Evolutionary conservation across 2,329 filamentous ascomycete genomes (phyloP).

Genomic region (Nigrograna mackinnonii): DNA sequence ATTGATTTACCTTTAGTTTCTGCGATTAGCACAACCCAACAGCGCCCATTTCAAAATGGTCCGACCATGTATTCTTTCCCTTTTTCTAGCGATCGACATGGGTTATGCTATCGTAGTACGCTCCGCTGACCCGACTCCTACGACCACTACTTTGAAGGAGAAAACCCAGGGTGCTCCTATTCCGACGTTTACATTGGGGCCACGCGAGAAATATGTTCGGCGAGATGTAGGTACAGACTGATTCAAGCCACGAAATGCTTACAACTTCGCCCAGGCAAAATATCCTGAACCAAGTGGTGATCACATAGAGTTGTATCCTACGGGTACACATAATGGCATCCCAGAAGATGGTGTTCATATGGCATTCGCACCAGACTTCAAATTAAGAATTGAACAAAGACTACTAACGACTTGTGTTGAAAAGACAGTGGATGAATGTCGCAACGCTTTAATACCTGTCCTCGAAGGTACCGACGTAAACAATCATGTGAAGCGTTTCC

Average conservation of each 20-base stretch:
- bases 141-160: neutral
- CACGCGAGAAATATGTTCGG: too few relatives aligned
- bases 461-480: conserved; percentile 11
- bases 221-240: too few relatives aligned
- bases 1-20: too few relatives aligned
- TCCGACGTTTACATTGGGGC: neutral
- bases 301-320: conserved; percentile 12
- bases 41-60: too few relatives aligned
- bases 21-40: too few relatives aligned
- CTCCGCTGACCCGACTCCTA: too few relatives aligned
- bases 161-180: neutral
- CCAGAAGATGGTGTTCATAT: conserved; percentile 11
- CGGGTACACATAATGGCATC: conserved; percentile 8
- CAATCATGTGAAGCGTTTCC: conserved; percentile 10
- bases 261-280: neutral
- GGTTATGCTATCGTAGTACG: too few relatives aligned
- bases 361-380: conserved; percentile 10
- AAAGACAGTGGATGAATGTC: conserved; percentile 5
- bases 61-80: too few relatives aligned
- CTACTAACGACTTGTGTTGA: conserved; percentile 5
- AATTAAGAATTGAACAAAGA: conserved; percentile 8
- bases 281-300: conserved; percentile 5
- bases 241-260: too few relatives aligned
- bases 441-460: conserved; percentile 8
- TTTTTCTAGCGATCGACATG: too few relatives aligned